These are phyloP conservation scores for Yarrowia divulgata DNA, from an alignment of 805 yeast genomes.

Conservation along the genomic window DNA sequence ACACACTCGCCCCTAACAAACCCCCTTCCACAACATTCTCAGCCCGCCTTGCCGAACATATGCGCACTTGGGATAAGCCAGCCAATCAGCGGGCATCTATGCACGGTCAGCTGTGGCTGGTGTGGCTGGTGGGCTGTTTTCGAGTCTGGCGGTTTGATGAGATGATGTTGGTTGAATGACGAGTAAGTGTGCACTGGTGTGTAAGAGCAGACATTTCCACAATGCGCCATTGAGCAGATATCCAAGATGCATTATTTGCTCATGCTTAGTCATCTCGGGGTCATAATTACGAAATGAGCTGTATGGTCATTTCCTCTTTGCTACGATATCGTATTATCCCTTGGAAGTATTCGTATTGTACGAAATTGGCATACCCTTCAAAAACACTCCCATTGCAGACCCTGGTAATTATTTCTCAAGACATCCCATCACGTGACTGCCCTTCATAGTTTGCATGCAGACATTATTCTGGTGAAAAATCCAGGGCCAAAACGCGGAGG, in stretches of 20 bases:
- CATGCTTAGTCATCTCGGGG: constrained; percentile 26
- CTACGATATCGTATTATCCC: no score
- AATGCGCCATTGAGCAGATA: constrained; percentile 17
- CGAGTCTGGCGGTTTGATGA: not conserved
- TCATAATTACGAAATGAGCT: no score
- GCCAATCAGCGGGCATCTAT: constrained; percentile 16
- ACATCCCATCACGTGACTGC: not conserved
- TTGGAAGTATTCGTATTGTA: no score
- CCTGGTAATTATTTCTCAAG: no score
- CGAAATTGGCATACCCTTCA: no score
- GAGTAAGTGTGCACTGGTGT: not conserved
- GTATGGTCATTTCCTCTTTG: not conserved
- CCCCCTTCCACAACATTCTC: constrained; percentile 33
- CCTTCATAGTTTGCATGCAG: constrained; percentile 20
- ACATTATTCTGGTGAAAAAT: constrained; percentile 20
- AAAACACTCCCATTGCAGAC: no score
- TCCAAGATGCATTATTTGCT: constrained; percentile 11
- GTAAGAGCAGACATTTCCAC: not conserved
- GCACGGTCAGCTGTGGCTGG: constrained; percentile 34
- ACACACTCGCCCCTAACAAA: no score
- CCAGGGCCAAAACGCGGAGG: constrained; percentile 22
- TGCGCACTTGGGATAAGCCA: constrained; percentile 17
- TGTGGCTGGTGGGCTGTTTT: constrained; percentile 36
- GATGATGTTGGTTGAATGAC: not conserved
- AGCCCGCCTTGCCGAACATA: constrained; percentile 25